Conservation (phyloP, 208 protist genomes). For the Leishmania arabica region DNA sequence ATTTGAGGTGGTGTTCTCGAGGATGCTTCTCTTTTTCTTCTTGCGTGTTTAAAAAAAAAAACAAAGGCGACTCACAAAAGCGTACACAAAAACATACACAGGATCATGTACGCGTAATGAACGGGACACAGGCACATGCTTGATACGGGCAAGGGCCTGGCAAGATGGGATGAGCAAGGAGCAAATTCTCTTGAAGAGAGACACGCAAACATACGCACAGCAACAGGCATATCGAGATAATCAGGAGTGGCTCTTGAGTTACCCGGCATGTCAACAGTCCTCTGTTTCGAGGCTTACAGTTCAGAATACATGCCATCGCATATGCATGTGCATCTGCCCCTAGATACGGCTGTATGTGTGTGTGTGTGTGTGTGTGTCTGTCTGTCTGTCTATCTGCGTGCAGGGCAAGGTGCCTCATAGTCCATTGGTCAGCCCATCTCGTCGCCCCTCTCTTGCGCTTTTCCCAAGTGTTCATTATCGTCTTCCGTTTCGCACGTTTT, state of each 20-base stretch:
- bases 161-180: not conserved
- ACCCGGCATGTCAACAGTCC: not conserved
- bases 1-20: not conserved
- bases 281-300: not conserved
- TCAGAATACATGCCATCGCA: not conserved
- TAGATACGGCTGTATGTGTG: not conserved
- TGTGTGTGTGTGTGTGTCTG: not conserved
- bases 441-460: not conserved
- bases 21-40: slow-evolving; percentile 12
- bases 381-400: not conserved
- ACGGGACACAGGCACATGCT: not conserved
- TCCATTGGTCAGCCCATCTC: not conserved
- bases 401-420: too few species aligned
- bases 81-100: not conserved
- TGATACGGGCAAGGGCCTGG: too few species aligned
- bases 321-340: not conserved
- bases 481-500: slow-evolving; percentile 1
- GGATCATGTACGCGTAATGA: not conserved
- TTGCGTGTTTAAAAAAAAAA: not conserved
- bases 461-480: not conserved
- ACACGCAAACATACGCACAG: not conserved
- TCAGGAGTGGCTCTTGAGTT: not conserved
- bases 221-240: slow-evolving; percentile 11
- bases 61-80: not conserved
- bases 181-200: not conserved